These are phyloP conservation scores for Mallotus nudiflorus DNA, from an alignment of 345 rosid genomes.

Conservation along the genomic window DNA sequence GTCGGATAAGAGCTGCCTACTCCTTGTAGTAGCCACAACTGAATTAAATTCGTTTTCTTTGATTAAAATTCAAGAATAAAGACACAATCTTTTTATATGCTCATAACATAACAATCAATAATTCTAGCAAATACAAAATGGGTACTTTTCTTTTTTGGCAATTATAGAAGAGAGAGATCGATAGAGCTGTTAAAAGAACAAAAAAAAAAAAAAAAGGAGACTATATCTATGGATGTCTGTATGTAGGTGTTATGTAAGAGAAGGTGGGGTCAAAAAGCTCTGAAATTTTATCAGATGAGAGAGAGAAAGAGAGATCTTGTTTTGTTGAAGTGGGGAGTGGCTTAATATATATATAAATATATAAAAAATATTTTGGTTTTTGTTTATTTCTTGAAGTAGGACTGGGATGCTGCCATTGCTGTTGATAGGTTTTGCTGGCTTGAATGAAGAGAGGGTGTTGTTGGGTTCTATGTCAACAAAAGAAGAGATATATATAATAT, in stretches of 20 bases:
- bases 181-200: neutral
- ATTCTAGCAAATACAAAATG: neutral
- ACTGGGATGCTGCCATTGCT: slow-evolving; percentile 16
- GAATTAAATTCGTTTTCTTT: slow-evolving; percentile 10
- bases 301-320: slow-evolving; percentile 35
- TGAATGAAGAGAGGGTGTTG: neutral
- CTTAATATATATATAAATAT: too few relatives aligned
- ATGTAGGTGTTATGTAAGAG: slow-evolving; percentile 40
- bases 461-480: neutral
- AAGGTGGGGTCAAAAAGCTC: slow-evolving; percentile 36
- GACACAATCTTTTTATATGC: slow-evolving; percentile 8
- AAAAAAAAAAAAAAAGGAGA: neutral
- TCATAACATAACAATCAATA: too few relatives aligned
- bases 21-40: slow-evolving; percentile 97
- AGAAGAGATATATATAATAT: neutral
- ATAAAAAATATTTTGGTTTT: too few relatives aligned
- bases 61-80: neutral
- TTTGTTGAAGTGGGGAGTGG: slow-evolving; percentile 28
- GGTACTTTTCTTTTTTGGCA: neutral
- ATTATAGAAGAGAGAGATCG: slow-evolving; percentile 12
- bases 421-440: slow-evolving; percentile 16
- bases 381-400: slow-evolving; percentile 4
- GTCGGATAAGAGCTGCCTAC: slow-evolving; percentile 68
- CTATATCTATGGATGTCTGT: slow-evolving; percentile 30
- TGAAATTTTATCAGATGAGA: slow-evolving; percentile 35